Base-by-base conservation (phyloP, 164 flowering plant genomes). In the Vitis amurensis region DNA sequence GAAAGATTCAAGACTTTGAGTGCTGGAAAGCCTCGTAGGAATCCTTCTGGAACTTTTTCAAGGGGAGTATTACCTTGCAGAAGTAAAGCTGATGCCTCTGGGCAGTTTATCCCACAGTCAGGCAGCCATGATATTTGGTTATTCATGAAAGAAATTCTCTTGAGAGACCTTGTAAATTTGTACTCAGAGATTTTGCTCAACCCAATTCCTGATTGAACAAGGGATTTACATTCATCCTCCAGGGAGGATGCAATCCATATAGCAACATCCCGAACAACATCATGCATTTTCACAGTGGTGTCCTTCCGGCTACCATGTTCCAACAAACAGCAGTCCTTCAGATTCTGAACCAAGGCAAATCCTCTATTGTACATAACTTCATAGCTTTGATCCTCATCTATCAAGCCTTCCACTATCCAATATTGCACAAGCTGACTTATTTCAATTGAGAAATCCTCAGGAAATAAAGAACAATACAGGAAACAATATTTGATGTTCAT, bases 11-110 rank as follows among this genome's bases (percentile, higher is more conserved):
- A 29, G 48, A 69, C 65, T 12, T 17, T 63, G 30, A 77, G 77
- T 44, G 55, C 52, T 49, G 15, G 29, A 10, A 74, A 16, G 47
- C 37, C 70, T 15, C 37, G 50, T 0, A 77, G 15, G 69, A 77
- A 77, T 16, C 19, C 55, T 0, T 73, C 71, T 10, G 73, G 77
- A 11, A 70, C 19, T 56, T 23, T 64, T 9, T 51, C 47, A 17
- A 73, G 64, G 11, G 68, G 63, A 17, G 11, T 55, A 27, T 77
- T 77, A 15, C 73, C 74, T 71, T 77, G 80, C 2, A 77, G 71
- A 14, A 77, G 27, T 37, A 77, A 67, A 6, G 64, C 58, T 8
- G 68, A 61, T 10, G 68, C 29, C 30, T 73, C 30, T 7, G 68
- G 48, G 62, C 72, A 70, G 11, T 52, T 58, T 47, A 70, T 0